These are phyloP conservation scores for Xylaria sp. DNA, from an alignment of 2,329 filamentous ascomycete species.

Conservation along the genomic window DNA sequence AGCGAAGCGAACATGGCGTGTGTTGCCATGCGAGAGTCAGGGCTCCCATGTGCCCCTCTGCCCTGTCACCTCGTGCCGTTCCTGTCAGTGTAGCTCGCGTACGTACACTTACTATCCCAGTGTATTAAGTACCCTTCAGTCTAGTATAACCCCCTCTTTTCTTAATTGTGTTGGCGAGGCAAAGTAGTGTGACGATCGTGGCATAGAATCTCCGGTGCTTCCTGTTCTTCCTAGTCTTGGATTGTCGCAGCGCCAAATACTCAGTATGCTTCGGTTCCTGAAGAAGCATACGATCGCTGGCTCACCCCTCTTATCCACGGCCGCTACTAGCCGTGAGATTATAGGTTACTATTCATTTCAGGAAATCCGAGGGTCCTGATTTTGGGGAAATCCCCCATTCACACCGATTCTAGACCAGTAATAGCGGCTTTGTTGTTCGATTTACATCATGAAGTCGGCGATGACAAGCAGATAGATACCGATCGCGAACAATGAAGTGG, in stretches of 20 bases:
- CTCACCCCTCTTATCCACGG: conserved; percentile 4
- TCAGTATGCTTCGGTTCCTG: neutral
- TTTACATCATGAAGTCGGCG: conserved; percentile 11
- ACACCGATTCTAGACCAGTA: conserved; percentile 14
- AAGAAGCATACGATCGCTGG: conserved; percentile 18
- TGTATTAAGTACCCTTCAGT: neutral
- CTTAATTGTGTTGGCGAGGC: neutral
- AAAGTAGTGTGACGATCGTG: conserved; percentile 9
- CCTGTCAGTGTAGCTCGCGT: conserved; percentile 2
- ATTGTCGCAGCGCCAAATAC: neutral
- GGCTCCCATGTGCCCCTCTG: conserved; percentile 16
- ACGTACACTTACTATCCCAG: neutral
- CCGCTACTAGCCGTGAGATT: neutral
- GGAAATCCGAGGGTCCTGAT: conserved; percentile 20
- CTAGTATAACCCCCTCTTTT: neutral
- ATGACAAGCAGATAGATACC: conserved; percentile 13
- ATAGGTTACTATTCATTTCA: conserved; percentile 9
- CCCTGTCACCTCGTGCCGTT: conserved; percentile 21
- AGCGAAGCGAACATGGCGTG: conserved; percentile 19
- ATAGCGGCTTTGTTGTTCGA: conserved; percentile 18
- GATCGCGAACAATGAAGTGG: conserved; percentile 23
- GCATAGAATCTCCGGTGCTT: conserved; percentile 14
- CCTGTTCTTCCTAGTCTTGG: conserved; percentile 5
- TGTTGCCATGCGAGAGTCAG: conserved; percentile 15
- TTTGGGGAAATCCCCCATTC: neutral